Evolutionary conservation across 257 asterid genomes (phyloP), one percentile per base, ranked within the genome.

Genomic region (Orobanche coerulescens): DNA sequence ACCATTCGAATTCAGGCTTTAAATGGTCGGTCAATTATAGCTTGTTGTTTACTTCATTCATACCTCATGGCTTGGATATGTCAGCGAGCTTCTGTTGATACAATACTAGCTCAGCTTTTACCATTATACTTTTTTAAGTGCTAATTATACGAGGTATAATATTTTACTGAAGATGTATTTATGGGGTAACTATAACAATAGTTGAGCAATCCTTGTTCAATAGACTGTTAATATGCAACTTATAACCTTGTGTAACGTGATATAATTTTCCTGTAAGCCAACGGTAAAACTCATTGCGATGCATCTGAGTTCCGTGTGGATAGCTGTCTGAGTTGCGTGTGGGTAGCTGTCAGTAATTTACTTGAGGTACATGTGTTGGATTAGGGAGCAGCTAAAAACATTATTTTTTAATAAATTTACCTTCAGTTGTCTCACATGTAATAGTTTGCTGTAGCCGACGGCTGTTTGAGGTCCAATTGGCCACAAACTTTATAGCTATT

Each of bases 181-280:
- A 59, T 60, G 55, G 24, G 20, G 16, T 10, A 36, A 60, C 42
- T n/a, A 60, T 60, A 60, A 42, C 26, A 25, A 44, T 42, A 39
- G 53, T 19, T 7, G n/a, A 53, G n/a, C 42, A 5, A 25, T 14
- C 23, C 39, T 14, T 53, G 12, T 23, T n/a, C 40, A 25, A n/a
- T 14, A 6, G 22, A 26, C 20, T 53, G 10, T 53, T 33, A 23
- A 15, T 15, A 3, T 15, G 12, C 15, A 44, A n/a, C 51, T 44
- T 44, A 44, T 44, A 10, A 2, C 2, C 24, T 44, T 11, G 23
- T 53, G 19, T 14, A 15, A 18, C 15, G 23, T 53, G 36, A 53
- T 28, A 14, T 1, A 14, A 11, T n/a, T 28, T 53, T 30, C 12
- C 60, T 53, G 24, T 9, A 6, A 14, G 42, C 24, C 42, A 16